Evolutionary conservation across 2,329 filamentous ascomycete genomes (phyloP).

Genomic region (Thelonectria rubi): DNA sequence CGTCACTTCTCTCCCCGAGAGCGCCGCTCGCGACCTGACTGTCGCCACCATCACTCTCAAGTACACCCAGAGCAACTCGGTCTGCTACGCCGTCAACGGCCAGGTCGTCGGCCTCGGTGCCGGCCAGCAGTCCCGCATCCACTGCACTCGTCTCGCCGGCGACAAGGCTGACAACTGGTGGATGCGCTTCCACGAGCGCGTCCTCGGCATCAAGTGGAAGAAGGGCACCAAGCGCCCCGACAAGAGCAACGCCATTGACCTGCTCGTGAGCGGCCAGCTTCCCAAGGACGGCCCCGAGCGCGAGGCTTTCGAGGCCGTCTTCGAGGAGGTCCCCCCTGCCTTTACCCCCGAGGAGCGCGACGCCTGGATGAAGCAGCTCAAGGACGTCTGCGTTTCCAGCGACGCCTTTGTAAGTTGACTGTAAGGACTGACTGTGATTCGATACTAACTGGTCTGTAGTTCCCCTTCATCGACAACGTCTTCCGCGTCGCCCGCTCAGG

Average conservation of each 20-base stretch:
- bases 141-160: slow-evolving; percentile 96
- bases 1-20: slow-evolving; percentile 74
- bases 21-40: slow-evolving; percentile 87
- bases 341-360: slow-evolving; percentile 88
- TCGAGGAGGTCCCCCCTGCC: slow-evolving; percentile 84
- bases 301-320: slow-evolving; percentile 86
- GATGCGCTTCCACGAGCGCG: slow-evolving; percentile 95
- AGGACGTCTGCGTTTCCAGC: slow-evolving; percentile 85
- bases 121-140: slow-evolving; percentile 96
- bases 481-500: slow-evolving; percentile 90
- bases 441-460: slow-evolving; percentile 60
- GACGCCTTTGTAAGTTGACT: slow-evolving; percentile 96
- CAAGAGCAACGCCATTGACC: slow-evolving; percentile 97
- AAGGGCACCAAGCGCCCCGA: slow-evolving; percentile 95
- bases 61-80: slow-evolving; percentile 99
- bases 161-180: slow-evolving; percentile 99
- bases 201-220: slow-evolving; percentile 93
- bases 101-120: slow-evolving; percentile 95
- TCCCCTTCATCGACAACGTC: slow-evolving; percentile 98
- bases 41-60: slow-evolving; percentile 97
- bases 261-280: slow-evolving; percentile 90
- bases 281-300: slow-evolving; percentile 85
- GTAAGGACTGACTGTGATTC: no score
- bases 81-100: slow-evolving; percentile 95
- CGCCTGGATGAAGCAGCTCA: slow-evolving; percentile 84